A percentile compares a stretch with the other conserved stretches of the same genome.
Evolutionary conservation across 2,329 filamentous ascomycete genomes (phyloP).

Genomic region (Ceratocystis harringtonii): DNA sequence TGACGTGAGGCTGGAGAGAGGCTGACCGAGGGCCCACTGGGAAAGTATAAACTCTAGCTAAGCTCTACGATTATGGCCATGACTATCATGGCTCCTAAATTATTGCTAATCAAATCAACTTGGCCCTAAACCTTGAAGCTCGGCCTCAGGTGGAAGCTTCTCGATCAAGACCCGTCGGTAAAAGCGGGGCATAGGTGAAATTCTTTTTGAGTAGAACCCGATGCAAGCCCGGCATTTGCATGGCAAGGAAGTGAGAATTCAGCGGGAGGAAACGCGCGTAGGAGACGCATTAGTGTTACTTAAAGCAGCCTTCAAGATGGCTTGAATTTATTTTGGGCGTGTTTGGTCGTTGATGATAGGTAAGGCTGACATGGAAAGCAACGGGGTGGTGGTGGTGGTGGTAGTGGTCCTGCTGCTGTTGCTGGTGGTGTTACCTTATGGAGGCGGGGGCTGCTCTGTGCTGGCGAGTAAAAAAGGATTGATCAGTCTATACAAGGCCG

Average conservation of each 20-base stretch:
- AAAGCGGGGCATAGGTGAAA: constrained; percentile 3
- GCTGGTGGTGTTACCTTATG: not conserved
- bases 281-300: not conserved
- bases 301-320: not conserved
- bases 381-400: too few relatives aligned
- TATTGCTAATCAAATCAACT: not conserved
- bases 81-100: not conserved
- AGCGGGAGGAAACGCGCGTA: not conserved
- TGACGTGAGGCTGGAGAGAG: constrained; percentile 10
- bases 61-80: not conserved
- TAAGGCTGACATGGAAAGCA: not conserved
- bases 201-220: not conserved
- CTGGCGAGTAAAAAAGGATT: not conserved
- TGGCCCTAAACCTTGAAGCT: not conserved
- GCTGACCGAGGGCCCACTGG: not conserved
- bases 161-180: constrained; percentile 7
- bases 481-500: not conserved
- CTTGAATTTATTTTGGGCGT: not conserved
- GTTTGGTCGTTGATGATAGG: not conserved
- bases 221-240: not conserved
- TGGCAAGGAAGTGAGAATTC: not conserved
- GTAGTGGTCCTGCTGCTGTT: too few relatives aligned
- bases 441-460: constrained; percentile 3
- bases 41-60: constrained; percentile 6
- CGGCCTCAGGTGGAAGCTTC: not conserved